Base-by-base conservation (phyloP, 2,329 filamentous ascomycete genomes). In the Talaromyces marneffei region DNA sequence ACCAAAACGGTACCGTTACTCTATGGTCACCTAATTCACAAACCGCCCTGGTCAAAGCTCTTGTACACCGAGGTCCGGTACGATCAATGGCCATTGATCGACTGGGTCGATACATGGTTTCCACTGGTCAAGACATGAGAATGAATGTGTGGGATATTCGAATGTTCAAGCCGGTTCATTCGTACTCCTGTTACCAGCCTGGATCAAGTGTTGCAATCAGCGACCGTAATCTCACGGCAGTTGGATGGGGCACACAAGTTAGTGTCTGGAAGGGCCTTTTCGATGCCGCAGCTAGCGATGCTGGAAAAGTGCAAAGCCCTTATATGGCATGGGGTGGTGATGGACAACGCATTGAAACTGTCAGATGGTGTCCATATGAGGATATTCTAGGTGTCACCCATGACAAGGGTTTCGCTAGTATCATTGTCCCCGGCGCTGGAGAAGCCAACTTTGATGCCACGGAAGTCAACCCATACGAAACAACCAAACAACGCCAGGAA, bases 81-180 rank as follows among this genome's bases (percentile, higher is more conserved):
- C 86, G 92, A 60, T 87, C 90, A 10, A 74, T 97, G 54, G 90
- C 91, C 1, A 82, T 97, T 44, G 93, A 99, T 72, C 85, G 92
- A 63, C 90, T 93, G 73, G 94, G 94, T 23, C 86, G 89, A 61
- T 99, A 97, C 78, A 97, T 97, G 93, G 91, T 96, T 10, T 91
- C 92, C 3, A 88, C 91, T 0, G 93, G 92, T 1, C 91, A 96
- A 72, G 93, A 97, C 73, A 82, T 87, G 66, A 91, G 89, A 72
- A 95, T 96, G 89, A 87, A 89, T n/a, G 87, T 96, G 12, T 97
- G 93, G 92, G 93, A 97, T 72, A 88, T 97, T 65, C 86, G 93
- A 46, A 96, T 91, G 84, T 94, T 95, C 80, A 91, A 89, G 68
- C 91, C 96, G 71, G 88, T 99, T 27, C 90, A 94, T 77, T 91